Percentiles rank a stretch among this genome's conserved stretches.
Evolutionary conservation across 768 basidiomycete species (phyloP).

Genomic region (Thelephora aurantiotincta): DNA sequence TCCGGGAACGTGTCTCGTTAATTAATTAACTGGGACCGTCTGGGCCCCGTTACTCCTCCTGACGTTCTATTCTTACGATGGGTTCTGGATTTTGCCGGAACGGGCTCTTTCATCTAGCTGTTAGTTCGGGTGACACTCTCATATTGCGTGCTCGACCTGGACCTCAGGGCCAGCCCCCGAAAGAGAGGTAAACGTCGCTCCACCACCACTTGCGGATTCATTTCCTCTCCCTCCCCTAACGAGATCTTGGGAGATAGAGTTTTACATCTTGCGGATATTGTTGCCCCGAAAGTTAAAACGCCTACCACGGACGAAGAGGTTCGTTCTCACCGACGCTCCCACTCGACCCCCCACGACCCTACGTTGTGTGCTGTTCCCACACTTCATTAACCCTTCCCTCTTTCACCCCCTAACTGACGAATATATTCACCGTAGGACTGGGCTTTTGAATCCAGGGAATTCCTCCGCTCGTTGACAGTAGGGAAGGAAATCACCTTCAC

Average conservation of each 20-base stretch:
- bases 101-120: conserved; percentile 43
- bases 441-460: conserved; percentile 91
- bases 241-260: conserved; percentile 32
- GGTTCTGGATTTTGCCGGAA: conserved; percentile 11
- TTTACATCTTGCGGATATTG: conserved; percentile 78
- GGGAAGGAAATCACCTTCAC: conserved; percentile 86
- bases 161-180: conserved; percentile 75
- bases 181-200: conserved; percentile 50
- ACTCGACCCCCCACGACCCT: neutral
- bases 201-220: neutral
- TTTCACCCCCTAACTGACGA: too few species aligned
- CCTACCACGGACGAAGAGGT: conserved; percentile 79
- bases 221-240: neutral
- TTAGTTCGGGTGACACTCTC: conserved; percentile 83
- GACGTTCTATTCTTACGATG: conserved; percentile 3
- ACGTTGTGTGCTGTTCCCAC: neutral
- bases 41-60: neutral
- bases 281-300: conserved; percentile 67
- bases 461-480: conserved; percentile 68
- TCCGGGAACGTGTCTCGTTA: too few species aligned
- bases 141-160: conserved; percentile 66
- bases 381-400: neutral
- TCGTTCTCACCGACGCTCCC: conserved; percentile 4
- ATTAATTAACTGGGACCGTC: too few species aligned
- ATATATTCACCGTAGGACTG: conserved; percentile 39